Percentiles rank a stretch among this genome's conserved stretches.
These are phyloP conservation scores for Babjeviella inositovora DNA, from an alignment of 805 yeast genomes.

Conservation along the genomic window DNA sequence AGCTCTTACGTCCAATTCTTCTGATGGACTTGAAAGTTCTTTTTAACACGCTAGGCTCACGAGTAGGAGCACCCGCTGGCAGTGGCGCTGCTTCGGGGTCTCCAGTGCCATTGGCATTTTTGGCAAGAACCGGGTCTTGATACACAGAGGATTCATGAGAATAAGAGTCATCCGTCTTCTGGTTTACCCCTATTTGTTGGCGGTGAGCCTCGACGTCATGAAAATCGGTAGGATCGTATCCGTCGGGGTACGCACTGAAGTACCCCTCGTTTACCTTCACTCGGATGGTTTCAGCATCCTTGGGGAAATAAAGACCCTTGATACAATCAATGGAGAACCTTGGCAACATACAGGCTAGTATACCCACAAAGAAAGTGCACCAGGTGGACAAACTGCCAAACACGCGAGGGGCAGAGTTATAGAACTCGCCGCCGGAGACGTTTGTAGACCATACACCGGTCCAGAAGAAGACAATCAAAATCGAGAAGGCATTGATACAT, in stretches of 20 bases:
- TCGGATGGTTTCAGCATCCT: conserved; percentile 56
- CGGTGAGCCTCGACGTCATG: too few species aligned
- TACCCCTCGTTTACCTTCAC: conserved; percentile 40
- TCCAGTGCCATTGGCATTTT: too few species aligned
- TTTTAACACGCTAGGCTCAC: background rate
- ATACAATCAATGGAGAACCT: conserved; percentile 35
- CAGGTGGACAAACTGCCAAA: conserved; percentile 51
- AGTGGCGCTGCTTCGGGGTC: conserved; percentile 6
- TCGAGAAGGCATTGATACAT: conserved; percentile 34
- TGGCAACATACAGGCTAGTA: conserved; percentile 40
- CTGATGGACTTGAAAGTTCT: conserved; percentile 14
- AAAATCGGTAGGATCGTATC: conserved; percentile 35
- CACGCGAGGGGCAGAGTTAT: conserved; percentile 43
- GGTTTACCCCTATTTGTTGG: background rate
- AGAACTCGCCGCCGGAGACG: conserved; percentile 37
- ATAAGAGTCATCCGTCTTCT: conserved; percentile 1
- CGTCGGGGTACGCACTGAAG: conserved; percentile 28
- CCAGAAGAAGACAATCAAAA: conserved; percentile 52
- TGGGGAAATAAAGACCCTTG: conserved; percentile 36
- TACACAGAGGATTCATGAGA: background rate
- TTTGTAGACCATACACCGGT: conserved; percentile 63
- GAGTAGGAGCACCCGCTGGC: conserved; percentile 8
- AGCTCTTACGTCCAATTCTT: conserved; percentile 5
- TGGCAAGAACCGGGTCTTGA: too few species aligned
- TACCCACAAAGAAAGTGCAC: conserved; percentile 44